Evolutionary conservation across 345 rosid species (phyloP).

Genomic region (Hevea brasiliensis): DNA sequence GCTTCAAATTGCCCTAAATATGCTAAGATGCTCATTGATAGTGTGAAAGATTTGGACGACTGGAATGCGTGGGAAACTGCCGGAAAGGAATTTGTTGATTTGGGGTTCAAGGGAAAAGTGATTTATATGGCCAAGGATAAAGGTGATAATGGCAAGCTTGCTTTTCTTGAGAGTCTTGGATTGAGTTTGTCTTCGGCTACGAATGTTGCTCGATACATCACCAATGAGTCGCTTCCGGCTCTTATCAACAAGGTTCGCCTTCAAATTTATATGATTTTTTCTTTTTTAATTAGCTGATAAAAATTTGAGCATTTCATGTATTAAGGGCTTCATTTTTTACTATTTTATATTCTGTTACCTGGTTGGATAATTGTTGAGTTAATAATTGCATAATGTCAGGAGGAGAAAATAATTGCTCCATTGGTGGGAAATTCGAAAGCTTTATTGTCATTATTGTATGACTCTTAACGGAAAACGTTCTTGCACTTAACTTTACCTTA

Average conservation of each 20-base stretch:
- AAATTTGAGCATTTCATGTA: neutral
- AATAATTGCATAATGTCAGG: neutral
- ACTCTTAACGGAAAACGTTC: neutral
- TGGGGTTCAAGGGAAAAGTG: constrained; percentile 68
- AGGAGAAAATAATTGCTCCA: too few species aligned
- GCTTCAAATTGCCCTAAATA: constrained; percentile 56
- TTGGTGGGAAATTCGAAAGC: too few species aligned
- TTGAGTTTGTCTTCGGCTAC: constrained; percentile 67
- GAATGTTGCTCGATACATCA: constrained; percentile 66
- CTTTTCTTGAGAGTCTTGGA: constrained; percentile 86
- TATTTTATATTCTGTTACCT: too few species aligned
- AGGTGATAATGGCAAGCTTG: constrained; percentile 73
- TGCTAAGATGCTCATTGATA: constrained; percentile 50
- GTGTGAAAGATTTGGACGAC: constrained; percentile 75
- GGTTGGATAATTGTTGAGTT: neutral
- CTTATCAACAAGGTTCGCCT: constrained; percentile 55
- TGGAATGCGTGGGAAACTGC: constrained; percentile 53
- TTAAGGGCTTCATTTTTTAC: neutral
- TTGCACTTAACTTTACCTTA: too few species aligned
- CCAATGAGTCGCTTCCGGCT: constrained; percentile 52
- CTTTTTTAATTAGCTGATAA: neutral
- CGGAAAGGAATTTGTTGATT: constrained; percentile 27
- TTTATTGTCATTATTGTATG: neutral
- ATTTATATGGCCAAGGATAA: constrained; percentile 66
- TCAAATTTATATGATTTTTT: neutral